phyloP scores from a whole-genome alignment of 495 filamentous ascomycete species.

The Xylaria longipes region DNA sequence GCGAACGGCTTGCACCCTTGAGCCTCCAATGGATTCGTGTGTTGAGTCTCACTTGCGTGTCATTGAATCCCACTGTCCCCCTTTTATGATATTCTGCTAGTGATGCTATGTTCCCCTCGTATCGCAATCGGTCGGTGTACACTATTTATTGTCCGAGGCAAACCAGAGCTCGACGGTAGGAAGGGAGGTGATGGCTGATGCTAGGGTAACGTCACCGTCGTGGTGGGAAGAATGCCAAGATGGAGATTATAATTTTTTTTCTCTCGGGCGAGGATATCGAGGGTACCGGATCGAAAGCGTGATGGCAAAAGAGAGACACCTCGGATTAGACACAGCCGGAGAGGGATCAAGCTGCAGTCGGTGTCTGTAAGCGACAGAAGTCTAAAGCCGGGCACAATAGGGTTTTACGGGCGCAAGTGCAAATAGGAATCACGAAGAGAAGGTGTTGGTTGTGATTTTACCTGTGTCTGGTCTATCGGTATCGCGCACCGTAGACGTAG shows the following conservation, averaged over 20 bases:
- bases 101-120: slow-evolving; percentile 4
- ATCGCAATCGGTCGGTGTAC: slow-evolving; percentile 16
- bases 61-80: slow-evolving; percentile 10
- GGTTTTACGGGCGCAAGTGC: slow-evolving; percentile 19
- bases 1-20: background rate
- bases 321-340: background rate
- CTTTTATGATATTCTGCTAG: slow-evolving; percentile 9
- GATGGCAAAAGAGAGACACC: background rate
- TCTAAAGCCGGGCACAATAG: slow-evolving; percentile 10
- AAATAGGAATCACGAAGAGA: slow-evolving; percentile 13
- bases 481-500: background rate
- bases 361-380: slow-evolving; percentile 1
- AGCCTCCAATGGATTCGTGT: background rate
- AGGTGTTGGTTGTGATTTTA: background rate
- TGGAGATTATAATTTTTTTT: slow-evolving; percentile 8
- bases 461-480: background rate
- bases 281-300: background rate
- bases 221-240: slow-evolving; percentile 18
- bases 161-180: background rate
- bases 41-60: slow-evolving; percentile 18
- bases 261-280: slow-evolving; percentile 1
- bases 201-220: slow-evolving; percentile 20
- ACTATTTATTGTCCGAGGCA: background rate
- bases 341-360: slow-evolving; percentile 16
- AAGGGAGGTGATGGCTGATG: slow-evolving; percentile 17